Conservation (phyloP, 345 rosid genomes). For the Alliaria petiolata region DNA sequence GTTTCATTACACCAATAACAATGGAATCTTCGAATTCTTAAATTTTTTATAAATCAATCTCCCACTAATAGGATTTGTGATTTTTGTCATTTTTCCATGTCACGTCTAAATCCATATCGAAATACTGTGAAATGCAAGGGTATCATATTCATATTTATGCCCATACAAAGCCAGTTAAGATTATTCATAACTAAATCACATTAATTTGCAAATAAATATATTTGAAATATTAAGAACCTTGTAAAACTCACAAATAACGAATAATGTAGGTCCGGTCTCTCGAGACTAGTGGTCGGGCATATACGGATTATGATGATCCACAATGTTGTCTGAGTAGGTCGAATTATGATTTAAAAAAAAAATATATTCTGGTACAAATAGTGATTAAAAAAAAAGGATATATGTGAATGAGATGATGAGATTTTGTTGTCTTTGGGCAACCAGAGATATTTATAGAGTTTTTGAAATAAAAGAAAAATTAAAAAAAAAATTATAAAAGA, state of each 20-base stretch:
- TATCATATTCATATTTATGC: background rate
- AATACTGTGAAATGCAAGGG: background rate
- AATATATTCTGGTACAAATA: background rate
- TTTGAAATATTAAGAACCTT: slow-evolving; percentile 3
- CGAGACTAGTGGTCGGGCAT: background rate
- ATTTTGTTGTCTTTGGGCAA: too few relatives aligned
- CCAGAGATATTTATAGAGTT: too few relatives aligned
- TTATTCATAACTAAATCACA: background rate
- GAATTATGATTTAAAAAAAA: background rate
- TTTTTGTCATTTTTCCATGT: too few relatives aligned
- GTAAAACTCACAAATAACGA: background rate
- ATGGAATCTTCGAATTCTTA: too few relatives aligned
- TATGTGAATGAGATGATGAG: background rate
- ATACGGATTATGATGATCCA: background rate
- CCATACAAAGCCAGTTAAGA: background rate
- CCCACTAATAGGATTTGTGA: too few relatives aligned
- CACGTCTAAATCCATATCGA: background rate
- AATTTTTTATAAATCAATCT: too few relatives aligned
- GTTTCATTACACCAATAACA: too few relatives aligned
- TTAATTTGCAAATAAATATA: background rate
- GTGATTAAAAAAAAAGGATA: background rate
- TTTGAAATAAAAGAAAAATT: too few relatives aligned
- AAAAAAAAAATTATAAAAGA: background rate
- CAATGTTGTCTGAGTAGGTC: background rate
- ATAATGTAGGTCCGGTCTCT: background rate